Conservation (phyloP, 176 grass and related monocot species). For the Raddia guianensis region DNA sequence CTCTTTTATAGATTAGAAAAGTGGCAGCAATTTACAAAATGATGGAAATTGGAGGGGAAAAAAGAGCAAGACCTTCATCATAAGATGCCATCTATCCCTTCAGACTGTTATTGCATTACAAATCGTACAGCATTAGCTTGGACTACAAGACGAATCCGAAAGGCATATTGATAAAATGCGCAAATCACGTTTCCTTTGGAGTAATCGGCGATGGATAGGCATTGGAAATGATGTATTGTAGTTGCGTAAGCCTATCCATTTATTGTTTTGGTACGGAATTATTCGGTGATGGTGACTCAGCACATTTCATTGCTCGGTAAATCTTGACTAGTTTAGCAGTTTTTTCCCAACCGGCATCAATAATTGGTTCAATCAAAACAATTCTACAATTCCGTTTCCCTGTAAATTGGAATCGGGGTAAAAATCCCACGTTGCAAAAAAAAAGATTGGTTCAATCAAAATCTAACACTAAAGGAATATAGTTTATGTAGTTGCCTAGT, state of each 20-base stretch:
- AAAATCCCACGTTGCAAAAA: too few relatives aligned
- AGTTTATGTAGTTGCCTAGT: background rate
- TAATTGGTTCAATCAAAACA: slow-evolving; percentile 15
- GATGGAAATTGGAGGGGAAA: background rate
- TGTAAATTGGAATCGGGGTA: too few relatives aligned
- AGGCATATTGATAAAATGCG: background rate
- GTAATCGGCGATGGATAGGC: background rate
- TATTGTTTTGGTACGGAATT: background rate
- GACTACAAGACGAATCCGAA: background rate
- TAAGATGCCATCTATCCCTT: background rate
- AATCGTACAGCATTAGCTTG: background rate
- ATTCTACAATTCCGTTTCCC: too few relatives aligned
- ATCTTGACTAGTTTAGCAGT: background rate
- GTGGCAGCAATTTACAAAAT: background rate
- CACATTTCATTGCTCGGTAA: background rate
- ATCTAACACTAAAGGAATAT: background rate
- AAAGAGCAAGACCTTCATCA: background rate
- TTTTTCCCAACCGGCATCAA: background rate
- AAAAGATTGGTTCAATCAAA: slow-evolving; percentile 4
- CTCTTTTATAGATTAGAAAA: background rate
- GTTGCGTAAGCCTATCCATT: background rate
- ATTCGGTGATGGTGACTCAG: background rate
- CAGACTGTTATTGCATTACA: background rate
- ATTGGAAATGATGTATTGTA: background rate
- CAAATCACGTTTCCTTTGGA: background rate